Conservation (phyloP, 2,329 filamentous ascomycete species). For the Orbilia oligospora region DNA sequence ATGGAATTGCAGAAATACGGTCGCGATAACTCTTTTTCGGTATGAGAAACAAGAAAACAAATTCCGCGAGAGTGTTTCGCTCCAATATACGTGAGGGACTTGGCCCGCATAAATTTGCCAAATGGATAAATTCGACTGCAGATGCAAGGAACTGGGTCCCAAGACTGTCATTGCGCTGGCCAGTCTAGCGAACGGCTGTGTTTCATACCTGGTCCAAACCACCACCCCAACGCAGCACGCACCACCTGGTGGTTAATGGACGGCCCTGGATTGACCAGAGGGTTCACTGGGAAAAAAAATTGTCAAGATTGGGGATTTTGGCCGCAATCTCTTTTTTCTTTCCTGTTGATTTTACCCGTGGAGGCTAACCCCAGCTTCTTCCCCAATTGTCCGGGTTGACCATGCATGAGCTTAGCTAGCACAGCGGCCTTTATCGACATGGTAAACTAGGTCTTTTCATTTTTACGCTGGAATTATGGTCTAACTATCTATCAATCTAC, state of each 20-base stretch:
- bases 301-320: slow-evolving; percentile 25
- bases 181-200: slow-evolving; percentile 58
- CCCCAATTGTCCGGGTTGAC: slow-evolving; percentile 37
- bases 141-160: slow-evolving; percentile 51
- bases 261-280: slow-evolving; percentile 28
- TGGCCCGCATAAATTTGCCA: slow-evolving; percentile 59
- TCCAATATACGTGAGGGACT: slow-evolving; percentile 60
- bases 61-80: slow-evolving; percentile 44
- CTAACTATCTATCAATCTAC: slow-evolving; percentile 21
- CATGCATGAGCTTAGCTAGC: slow-evolving; percentile 24
- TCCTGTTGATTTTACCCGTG: slow-evolving; percentile 42
- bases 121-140: slow-evolving; percentile 53
- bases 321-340: slow-evolving; percentile 46
- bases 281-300: not conserved
- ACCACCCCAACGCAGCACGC: slow-evolving; percentile 43
- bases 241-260: slow-evolving; percentile 5
- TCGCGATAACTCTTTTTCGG: slow-evolving; percentile 12
- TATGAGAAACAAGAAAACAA: slow-evolving; percentile 21
- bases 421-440: slow-evolving; percentile 46
- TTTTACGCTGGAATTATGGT: slow-evolving; percentile 13
- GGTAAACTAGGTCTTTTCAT: slow-evolving; percentile 27
- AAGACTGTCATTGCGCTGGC: slow-evolving; percentile 50
- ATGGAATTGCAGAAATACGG: slow-evolving; percentile 16
- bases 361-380: slow-evolving; percentile 30
- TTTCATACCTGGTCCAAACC: slow-evolving; percentile 51